These are phyloP conservation scores for Apium graveolens DNA, from an alignment of 129 eudicot genomes.

Conservation along the genomic window DNA sequence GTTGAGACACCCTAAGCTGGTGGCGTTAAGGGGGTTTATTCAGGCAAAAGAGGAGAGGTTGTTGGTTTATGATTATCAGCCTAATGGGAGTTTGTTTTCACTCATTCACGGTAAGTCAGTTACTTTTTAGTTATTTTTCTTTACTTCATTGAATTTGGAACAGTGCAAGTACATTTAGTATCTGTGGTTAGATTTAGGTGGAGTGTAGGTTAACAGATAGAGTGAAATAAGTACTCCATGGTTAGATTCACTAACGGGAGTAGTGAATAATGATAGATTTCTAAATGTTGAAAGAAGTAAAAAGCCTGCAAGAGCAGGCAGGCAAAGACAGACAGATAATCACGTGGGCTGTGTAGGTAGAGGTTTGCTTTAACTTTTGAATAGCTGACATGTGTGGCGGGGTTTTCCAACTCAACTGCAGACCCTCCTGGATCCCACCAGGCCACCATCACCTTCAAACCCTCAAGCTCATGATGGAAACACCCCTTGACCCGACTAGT, in stretches of 20 bases:
- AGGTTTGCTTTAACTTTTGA: not conserved
- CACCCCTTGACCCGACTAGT: not conserved
- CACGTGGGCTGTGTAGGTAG: not conserved
- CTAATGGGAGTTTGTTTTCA: conserved; percentile 72
- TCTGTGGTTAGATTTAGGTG: not conserved
- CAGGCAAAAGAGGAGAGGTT: conserved; percentile 76
- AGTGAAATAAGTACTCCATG: not conserved
- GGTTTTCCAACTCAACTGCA: not conserved
- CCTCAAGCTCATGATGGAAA: no score
- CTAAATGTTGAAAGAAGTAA: not conserved
- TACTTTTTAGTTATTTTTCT: not conserved
- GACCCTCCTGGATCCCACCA: not conserved
- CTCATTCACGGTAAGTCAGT: conserved; percentile 64
- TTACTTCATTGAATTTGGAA: not conserved
- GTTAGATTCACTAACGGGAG: no score
- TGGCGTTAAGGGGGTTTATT: conserved; percentile 67
- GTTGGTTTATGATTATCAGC: conserved; percentile 74
- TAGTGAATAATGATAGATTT: not conserved
- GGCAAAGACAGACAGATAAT: not conserved
- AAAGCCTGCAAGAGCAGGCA: not conserved
- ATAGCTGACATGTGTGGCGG: conserved; percentile 3
- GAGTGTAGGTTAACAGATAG: not conserved
- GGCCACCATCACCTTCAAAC: no score
- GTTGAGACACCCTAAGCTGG: conserved; percentile 74
- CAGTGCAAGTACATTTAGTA: not conserved